Evolutionary conservation across 768 basidiomycete species (phyloP), one percentile per base, ranked within the genome.

Genomic region (Sarcodon aspratus): DNA sequence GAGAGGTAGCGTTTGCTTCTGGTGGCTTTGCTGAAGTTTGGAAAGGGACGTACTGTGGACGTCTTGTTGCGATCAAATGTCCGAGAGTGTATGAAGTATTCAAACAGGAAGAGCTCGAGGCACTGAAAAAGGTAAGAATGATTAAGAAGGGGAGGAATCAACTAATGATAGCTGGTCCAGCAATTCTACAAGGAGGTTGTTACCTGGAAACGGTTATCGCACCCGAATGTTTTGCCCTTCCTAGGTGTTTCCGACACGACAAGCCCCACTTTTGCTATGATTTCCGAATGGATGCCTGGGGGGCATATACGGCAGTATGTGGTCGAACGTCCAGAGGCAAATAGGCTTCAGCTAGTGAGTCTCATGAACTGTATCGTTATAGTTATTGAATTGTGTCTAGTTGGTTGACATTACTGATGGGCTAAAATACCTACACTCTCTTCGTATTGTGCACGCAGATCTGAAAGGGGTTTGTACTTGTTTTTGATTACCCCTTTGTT

Each of bases 11-110:
- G n/a, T 13, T n/a, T n/a, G 47, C 36, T 13, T 36, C 36, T 21
- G 50, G 50, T 18, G 50, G 50, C 7, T 52, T 48, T 36, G 38
- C 50, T 9, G 50, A 52, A 21, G 36, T 52, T 9, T 48, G 50
- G 50, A 45, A 18, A 12, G 47, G 50, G n/a, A 7, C 42, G 7
- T 48, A 48, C 34, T 17, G 33, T 7, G 50, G 32, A 2, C 15
- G 32, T n/a, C 40, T 43, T 2, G 50, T 52, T 7, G 50, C 50
- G 18, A 10, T 52, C 9, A 52, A 52, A 31, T 46, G n/a, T 37
- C n/a, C 12, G 40, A 15, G 36, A 17, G 18, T 48, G 21, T 36
- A 36, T 40, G 7, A 40, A 40, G n/a, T 21, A 17, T 31, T 17
- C 47, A 34, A 40, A 38, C 43, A 18, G n/a, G 36, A 33, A 10